Evolutionary conservation across 345 rosid genomes (phyloP), one percentile per base, ranked within the genome.

Genomic region (Salix dunnii): DNA sequence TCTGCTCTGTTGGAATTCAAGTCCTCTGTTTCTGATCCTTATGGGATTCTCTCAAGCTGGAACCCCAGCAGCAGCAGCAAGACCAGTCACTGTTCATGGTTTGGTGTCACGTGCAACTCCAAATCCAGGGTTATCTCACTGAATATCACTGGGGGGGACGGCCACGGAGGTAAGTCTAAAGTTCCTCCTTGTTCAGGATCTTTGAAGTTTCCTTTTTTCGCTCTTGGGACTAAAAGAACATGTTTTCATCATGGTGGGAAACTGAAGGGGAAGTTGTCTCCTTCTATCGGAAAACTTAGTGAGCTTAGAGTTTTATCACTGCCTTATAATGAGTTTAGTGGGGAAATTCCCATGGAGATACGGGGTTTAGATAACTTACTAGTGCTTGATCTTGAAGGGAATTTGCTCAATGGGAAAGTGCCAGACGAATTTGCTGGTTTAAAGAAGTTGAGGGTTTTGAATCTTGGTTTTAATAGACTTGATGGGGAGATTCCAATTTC

Each of bases 51-150:
- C 33, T 87, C 89, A 14, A 79, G 83, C 73, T 85, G 86, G 90
- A 66, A 75, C 76, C 64, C 82, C 3, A 38, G 66, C 75, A 80
- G 42, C 58, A 64, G 68, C 28, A 60, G 65, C 76, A 79, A 43
- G 67, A 68, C 76, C 23, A 68, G 77, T 75, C 86, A 79, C 76
- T 89, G 89, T 78, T 85, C 89, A 9, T 89, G 87, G 89, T 63
- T 25, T 42, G 92, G 89, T 42, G 89, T 87, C 10, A 62, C 86
- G 8, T 89, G 90, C 69, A 82, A 87, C 86, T 79, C 87, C 30
- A 69, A 74, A 70, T 80, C 67, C 4, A 80, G 70, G 48, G 87
- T 84, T 71, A 80, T 82, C 79, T 84, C 85, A 55, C 7, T 87
- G 6, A 82, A 65, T 7, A 75, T 89, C 63, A 67, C 80, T 11